Evolutionary conservation across 495 filamentous ascomycete genomes (phyloP).

Genomic region (Patellaria atrata): DNA sequence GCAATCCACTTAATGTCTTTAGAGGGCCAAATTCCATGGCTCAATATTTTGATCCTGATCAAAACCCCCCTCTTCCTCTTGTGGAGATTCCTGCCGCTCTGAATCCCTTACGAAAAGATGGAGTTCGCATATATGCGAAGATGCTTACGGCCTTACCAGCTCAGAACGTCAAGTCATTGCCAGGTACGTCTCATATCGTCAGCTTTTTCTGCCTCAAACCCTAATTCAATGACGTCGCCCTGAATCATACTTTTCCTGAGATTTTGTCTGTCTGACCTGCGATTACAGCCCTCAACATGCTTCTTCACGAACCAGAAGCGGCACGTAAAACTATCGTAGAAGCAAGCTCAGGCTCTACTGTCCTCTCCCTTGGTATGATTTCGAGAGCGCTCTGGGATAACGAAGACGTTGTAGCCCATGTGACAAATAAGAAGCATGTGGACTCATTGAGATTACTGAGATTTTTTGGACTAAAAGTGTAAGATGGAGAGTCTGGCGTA

Average conservation of each 20-base stretch:
- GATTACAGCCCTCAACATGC: conserved; percentile 42
- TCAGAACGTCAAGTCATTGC: conserved; percentile 50
- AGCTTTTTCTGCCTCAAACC: too few relatives aligned
- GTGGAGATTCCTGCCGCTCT: conserved; percentile 43
- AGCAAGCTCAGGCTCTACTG: conserved; percentile 48
- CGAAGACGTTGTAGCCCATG: conserved; percentile 38
- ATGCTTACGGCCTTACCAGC: conserved; percentile 49
- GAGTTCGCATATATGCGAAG: conserved; percentile 48
- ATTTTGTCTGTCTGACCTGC: background rate
- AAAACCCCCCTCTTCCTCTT: conserved; percentile 40
- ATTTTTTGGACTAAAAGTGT: conserved; percentile 45
- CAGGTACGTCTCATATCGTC: conserved; percentile 29
- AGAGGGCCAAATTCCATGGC: conserved; percentile 38
- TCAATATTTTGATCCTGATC: conserved; percentile 45
- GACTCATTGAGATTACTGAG: conserved; percentile 40
- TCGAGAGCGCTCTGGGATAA: conserved; percentile 39
- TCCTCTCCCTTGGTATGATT: conserved; percentile 44
- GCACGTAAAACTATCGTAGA: conserved; percentile 41
- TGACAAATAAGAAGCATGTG: conserved; percentile 45
- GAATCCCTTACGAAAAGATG: conserved; percentile 42
- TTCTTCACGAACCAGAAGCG: conserved; percentile 22
- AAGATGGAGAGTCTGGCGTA: conserved; percentile 4
- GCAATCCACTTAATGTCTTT: conserved; percentile 40
- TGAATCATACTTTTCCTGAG: too few relatives aligned
- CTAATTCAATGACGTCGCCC: too few relatives aligned